These are phyloP conservation scores for Thozetella sp. DNA, from an alignment of 495 filamentous ascomycete species.

Conservation along the genomic window DNA sequence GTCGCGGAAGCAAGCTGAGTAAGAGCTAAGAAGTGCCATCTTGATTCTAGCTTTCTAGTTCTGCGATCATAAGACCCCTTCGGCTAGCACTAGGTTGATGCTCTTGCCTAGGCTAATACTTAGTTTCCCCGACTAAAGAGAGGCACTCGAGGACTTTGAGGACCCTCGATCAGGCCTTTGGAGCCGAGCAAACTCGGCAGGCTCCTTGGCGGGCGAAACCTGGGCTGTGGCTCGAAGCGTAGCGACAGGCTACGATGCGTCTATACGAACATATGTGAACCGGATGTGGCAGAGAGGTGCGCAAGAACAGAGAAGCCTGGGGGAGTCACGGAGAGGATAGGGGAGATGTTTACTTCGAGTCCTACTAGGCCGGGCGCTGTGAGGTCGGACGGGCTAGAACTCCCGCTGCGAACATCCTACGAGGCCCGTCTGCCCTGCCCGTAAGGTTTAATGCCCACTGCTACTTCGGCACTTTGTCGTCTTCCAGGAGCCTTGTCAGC, in stretches of 20 bases:
- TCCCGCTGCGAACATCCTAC: too few species aligned
- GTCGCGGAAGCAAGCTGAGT: neutral
- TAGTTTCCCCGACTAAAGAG: neutral
- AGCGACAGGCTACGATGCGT: neutral
- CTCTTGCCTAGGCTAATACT: neutral
- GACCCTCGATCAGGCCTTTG: neutral
- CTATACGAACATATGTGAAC: neutral
- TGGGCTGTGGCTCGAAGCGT: neutral
- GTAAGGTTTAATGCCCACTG: too few species aligned
- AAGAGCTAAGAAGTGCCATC: neutral
- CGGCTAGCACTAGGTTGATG: too few species aligned
- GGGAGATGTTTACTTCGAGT: too few species aligned
- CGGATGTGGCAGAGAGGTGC: too few species aligned
- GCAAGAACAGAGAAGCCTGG: neutral
- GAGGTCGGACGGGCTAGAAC: too few species aligned
- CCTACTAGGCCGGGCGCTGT: too few species aligned
- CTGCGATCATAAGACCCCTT: neutral
- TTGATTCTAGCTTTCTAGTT: neutral
- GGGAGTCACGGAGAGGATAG: neutral
- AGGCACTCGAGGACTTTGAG: neutral
- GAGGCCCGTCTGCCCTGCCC: too few species aligned
- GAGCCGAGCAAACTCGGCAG: neutral
- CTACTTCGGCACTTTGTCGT: too few species aligned
- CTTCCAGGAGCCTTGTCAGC: too few species aligned
- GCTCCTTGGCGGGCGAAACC: neutral